Conservation (phyloP, 2,329 filamentous ascomycete species). For the Ascochyta lentis region DNA sequence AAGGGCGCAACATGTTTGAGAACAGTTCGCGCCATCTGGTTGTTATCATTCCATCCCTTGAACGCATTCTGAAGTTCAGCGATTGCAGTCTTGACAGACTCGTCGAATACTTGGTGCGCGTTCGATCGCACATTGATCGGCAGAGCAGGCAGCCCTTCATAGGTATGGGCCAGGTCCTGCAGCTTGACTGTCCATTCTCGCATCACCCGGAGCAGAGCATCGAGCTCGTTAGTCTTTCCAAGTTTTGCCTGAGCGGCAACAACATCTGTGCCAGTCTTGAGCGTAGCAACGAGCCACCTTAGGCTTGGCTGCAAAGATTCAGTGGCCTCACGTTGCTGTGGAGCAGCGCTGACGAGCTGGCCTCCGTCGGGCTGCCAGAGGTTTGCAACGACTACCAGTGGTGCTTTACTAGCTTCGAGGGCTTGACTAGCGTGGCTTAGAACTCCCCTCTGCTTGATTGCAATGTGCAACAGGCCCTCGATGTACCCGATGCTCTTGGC, state of each 20-base stretch:
- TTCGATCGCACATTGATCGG: constrained; percentile 36
- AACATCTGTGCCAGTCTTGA: constrained; percentile 67
- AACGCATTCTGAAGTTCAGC: constrained; percentile 25
- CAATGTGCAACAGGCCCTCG: constrained; percentile 80
- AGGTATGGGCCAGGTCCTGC: constrained; percentile 22
- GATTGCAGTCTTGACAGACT: constrained; percentile 23
- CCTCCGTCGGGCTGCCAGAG: constrained; percentile 31
- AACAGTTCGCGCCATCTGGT: constrained; percentile 33
- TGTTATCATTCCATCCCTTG: constrained; percentile 26
- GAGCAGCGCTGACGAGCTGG: constrained; percentile 25
- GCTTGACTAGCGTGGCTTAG: constrained; percentile 41
- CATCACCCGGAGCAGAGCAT: constrained; percentile 33
- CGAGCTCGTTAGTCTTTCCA: constrained; percentile 53
- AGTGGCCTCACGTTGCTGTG: constrained; percentile 18
- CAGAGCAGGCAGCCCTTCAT: constrained; percentile 32
- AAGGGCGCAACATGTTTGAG: constrained; percentile 72
- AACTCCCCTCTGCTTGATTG: constrained; percentile 65
- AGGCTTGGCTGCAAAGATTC: constrained; percentile 29
- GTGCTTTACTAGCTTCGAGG: constrained; percentile 47
- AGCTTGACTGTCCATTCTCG: constrained; percentile 32
- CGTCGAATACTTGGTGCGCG: constrained; percentile 21
- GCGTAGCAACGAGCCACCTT: constrained; percentile 72
- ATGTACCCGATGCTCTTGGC: constrained; percentile 80
- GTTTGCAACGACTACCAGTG: constrained; percentile 44
- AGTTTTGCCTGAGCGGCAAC: constrained; percentile 72